phyloP scores from a whole-genome alignment of 208 protist species.

The Angomonas ambiguus region DNA sequence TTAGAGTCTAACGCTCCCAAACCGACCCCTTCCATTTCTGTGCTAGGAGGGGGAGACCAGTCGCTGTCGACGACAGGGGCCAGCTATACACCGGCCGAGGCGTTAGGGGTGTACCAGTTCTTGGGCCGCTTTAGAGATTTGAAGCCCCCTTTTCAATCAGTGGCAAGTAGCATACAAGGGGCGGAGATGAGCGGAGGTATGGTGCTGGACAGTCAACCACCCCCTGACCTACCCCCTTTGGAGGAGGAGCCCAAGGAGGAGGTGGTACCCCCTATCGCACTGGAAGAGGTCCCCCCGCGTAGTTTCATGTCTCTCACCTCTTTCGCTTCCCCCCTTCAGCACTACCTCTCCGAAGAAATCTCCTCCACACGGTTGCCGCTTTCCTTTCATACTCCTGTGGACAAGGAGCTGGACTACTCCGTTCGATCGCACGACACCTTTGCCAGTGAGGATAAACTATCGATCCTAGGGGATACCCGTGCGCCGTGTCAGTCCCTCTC shows the following conservation, averaged over 20 bases:
- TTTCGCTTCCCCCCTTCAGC: neutral
- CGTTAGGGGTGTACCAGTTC: neutral
- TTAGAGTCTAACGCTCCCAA: neutral
- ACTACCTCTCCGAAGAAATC: neutral
- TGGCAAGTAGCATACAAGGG: neutral
- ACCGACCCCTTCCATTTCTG: neutral
- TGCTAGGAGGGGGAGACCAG: neutral
- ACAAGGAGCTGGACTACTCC: neutral
- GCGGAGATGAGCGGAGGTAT: neutral
- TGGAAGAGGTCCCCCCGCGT: neutral
- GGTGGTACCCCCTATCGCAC: neutral
- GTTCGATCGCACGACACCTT: neutral
- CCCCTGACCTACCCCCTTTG: neutral
- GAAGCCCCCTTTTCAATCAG: neutral
- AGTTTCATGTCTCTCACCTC: slow-evolving; percentile 1
- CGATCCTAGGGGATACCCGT: neutral
- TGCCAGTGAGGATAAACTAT: too few species aligned
- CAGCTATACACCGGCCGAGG: neutral
- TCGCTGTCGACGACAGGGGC: neutral
- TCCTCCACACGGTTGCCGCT: neutral
- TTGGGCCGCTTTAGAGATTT: neutral
- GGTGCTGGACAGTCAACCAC: neutral
- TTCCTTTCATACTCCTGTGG: neutral
- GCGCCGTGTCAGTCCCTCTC: neutral
- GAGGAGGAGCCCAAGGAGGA: neutral